Percentiles rank a stretch among this genome's conserved stretches.
These are phyloP conservation scores for Hypoxylon sp. DNA, from an alignment of 2,329 filamentous ascomycete species.

Conservation along the genomic window DNA sequence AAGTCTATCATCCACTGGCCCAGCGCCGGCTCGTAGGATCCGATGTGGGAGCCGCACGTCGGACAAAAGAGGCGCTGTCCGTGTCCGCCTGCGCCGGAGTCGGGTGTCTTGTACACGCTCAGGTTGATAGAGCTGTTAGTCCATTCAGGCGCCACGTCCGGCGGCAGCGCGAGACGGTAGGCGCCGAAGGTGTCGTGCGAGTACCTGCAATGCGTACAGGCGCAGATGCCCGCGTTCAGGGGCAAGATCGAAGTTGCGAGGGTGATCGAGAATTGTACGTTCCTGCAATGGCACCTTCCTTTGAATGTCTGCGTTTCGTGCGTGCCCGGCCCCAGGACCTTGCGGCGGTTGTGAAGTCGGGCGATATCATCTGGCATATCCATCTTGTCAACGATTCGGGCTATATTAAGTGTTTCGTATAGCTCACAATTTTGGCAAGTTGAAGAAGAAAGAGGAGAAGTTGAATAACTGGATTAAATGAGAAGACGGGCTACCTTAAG, in stretches of 20 bases:
- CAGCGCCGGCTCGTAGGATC: conserved; percentile 54
- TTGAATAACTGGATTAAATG: neutral
- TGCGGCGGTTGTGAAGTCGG: conserved; percentile 35
- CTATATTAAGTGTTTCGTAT: neutral
- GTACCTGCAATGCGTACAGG: conserved; percentile 63
- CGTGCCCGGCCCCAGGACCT: neutral
- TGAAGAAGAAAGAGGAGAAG: neutral
- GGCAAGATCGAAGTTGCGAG: conserved; percentile 58
- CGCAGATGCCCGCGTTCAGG: conserved; percentile 61
- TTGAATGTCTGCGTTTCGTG: conserved; percentile 53
- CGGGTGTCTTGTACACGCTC: conserved; percentile 55
- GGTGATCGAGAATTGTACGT: conserved; percentile 60
- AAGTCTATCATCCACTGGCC: conserved; percentile 58
- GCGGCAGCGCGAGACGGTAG: conserved; percentile 59
- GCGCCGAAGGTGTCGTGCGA: conserved; percentile 59
- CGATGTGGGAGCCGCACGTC: conserved; percentile 62
- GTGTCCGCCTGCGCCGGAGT: conserved; percentile 29
- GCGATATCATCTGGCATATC: conserved; percentile 5
- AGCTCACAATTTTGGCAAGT: neutral
- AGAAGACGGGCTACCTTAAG: neutral
- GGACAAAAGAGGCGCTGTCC: conserved; percentile 62
- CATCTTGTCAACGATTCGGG: conserved; percentile 1
- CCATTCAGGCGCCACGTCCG: conserved; percentile 57
- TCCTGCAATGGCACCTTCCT: conserved; percentile 63
- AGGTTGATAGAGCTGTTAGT: conserved; percentile 55